Conservation (phyloP, 2,329 filamentous ascomycete genomes). For the Phoma sp. region DNA sequence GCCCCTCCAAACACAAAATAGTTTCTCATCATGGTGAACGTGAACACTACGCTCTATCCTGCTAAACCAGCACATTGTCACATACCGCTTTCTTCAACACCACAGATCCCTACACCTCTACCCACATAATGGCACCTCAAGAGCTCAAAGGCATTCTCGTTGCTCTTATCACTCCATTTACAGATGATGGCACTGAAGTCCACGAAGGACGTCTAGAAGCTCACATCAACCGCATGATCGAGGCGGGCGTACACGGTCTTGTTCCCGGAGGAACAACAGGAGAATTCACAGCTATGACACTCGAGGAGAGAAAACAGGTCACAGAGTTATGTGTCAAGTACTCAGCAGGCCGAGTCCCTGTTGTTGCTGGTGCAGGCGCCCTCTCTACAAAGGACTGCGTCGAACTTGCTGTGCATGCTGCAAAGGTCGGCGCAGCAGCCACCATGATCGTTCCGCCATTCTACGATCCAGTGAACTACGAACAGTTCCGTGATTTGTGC, state of each 20-base stretch:
- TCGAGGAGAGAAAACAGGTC: slow-evolving; percentile 55
- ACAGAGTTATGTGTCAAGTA: slow-evolving; percentile 50
- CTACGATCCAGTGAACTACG: slow-evolving; percentile 55
- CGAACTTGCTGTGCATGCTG: slow-evolving; percentile 52
- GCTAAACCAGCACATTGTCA: neutral
- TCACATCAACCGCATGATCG: slow-evolving; percentile 56
- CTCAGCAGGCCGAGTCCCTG: slow-evolving; percentile 50
- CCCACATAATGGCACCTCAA: slow-evolving; percentile 19
- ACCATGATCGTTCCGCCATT: slow-evolving; percentile 60
- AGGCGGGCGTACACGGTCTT: slow-evolving; percentile 56
- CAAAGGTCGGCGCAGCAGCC: slow-evolving; percentile 50
- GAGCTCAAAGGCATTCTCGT: slow-evolving; percentile 54
- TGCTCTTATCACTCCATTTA: slow-evolving; percentile 58
- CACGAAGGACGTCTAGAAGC: slow-evolving; percentile 49
- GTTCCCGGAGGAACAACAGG: slow-evolving; percentile 60
- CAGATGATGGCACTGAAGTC: slow-evolving; percentile 51
- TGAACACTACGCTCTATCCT: neutral
- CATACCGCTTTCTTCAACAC: neutral
- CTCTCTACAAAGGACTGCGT: slow-evolving; percentile 51
- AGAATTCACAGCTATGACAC: slow-evolving; percentile 56
- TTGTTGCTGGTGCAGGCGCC: slow-evolving; percentile 55
- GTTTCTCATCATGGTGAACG: neutral
- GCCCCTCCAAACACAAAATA: slow-evolving; percentile 11
- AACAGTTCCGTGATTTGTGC: slow-evolving; percentile 51
- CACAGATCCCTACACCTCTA: neutral